Evolutionary conservation across 2,329 filamentous ascomycete genomes (phyloP).

Genomic region (Fusarium armeniacum): DNA sequence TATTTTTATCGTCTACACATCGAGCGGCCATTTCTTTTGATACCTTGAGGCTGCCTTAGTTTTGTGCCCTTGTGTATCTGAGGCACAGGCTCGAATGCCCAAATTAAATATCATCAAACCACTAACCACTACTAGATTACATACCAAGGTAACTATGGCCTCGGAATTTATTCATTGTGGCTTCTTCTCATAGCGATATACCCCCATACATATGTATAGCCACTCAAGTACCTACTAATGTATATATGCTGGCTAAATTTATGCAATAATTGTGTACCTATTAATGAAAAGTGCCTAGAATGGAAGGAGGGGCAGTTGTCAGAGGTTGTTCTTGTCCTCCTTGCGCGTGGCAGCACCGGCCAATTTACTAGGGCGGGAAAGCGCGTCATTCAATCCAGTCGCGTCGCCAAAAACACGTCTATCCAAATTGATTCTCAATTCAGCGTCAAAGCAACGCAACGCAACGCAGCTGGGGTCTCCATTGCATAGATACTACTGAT

Average conservation of each 20-base stretch:
- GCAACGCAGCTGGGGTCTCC: slow-evolving; percentile 17
- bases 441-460: slow-evolving; percentile 24
- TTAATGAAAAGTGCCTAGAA: slow-evolving; percentile 4
- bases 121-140: too few relatives aligned
- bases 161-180: neutral
- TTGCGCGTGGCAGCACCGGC: slow-evolving; percentile 8
- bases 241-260: neutral
- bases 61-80: neutral
- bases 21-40: too few relatives aligned
- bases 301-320: slow-evolving; percentile 40
- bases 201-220: neutral
- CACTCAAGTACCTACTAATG: neutral
- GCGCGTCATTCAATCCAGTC: slow-evolving; percentile 47
- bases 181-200: neutral
- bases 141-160: too few relatives aligned
- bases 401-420: slow-evolving; percentile 52
- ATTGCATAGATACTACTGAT: slow-evolving; percentile 10
- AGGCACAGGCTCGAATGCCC: neutral
- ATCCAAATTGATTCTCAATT: slow-evolving; percentile 46
- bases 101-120: too few relatives aligned
- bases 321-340: neutral
- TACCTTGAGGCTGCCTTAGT: neutral
- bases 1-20: too few relatives aligned
- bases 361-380: slow-evolving; percentile 38
- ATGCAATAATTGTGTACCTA: neutral